phyloP scores from a whole-genome alignment of 1,284 basidiomycete species.

The Fomes fomentarius region DNA sequence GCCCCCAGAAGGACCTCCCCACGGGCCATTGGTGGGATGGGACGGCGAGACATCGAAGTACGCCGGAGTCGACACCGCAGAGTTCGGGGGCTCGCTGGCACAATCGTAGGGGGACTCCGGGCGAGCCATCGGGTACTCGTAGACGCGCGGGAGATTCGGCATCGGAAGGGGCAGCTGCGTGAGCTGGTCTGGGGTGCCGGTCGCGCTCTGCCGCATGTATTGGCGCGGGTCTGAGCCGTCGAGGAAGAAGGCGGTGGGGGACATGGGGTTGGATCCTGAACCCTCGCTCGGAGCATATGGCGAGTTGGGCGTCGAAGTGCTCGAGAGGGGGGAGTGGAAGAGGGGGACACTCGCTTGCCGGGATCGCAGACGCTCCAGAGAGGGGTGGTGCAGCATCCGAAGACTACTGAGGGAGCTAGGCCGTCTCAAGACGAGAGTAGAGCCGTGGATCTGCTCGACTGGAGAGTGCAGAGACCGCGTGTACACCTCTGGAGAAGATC shows the following conservation, averaged over 20 bases:
- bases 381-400: slow-evolving; percentile 23
- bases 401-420: slow-evolving; percentile 22
- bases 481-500: slow-evolving; percentile 21
- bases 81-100: slow-evolving; percentile 7
- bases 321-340: slow-evolving; percentile 21
- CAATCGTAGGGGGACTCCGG: slow-evolving; percentile 17
- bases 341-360: slow-evolving; percentile 18
- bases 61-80: slow-evolving; percentile 10
- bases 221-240: slow-evolving; percentile 9
- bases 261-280: slow-evolving; percentile 4
- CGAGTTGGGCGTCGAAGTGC: slow-evolving; percentile 20
- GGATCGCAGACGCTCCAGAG: slow-evolving; percentile 19
- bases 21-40: not conserved
- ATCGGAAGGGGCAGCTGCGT: slow-evolving; percentile 18
- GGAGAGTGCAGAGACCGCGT: slow-evolving; percentile 17
- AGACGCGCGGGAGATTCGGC: slow-evolving; percentile 17
- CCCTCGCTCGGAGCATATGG: slow-evolving; percentile 11
- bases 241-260: slow-evolving; percentile 7
- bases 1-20: not conserved
- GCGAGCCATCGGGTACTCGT: slow-evolving; percentile 15
- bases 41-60: slow-evolving; percentile 13
- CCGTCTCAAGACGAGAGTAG: slow-evolving; percentile 13
- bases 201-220: slow-evolving; percentile 1
- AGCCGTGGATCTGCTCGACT: slow-evolving; percentile 10
- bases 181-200: slow-evolving; percentile 13